Base-by-base conservation (phyloP, 768 basidiomycete species). In the Auriscalpium orientale region DNA sequence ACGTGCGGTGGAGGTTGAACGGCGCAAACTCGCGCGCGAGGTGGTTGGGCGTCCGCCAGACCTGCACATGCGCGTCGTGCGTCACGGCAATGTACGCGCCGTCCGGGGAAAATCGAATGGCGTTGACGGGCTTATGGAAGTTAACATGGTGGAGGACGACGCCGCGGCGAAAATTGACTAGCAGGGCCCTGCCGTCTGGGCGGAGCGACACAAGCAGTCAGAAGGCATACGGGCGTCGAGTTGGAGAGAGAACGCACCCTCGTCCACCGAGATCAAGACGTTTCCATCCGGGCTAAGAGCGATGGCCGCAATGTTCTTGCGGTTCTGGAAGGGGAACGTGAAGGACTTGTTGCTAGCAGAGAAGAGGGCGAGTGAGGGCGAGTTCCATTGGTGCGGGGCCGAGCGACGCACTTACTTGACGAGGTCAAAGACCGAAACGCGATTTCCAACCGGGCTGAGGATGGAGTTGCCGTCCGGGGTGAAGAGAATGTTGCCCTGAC, bases 51-150 rank as follows among this genome's bases (percentile, higher is more conserved):
- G 95, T 98, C 22, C 81, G 76, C 95, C 95, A 99, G 2, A 99
- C 91, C 72, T 98, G 93, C 8, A 97, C 73, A 60, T 95, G 93
- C 3, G 87, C 74, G 33, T 85, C 91, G 67, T 98, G 93, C 4
- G 95, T 92, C n/a, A 92, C 88, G 4, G 95, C 93, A 54, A 99
- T 94, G 67, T 82, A 89, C 89, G 87, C 91, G 72, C 95, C 95
- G 62, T 98, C 86, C 0, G 91, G 93, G 8, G 95, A 98, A 71
- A 99, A 99, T 61, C 86, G 79, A 58, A 91, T 80, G 59, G 86
- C 87, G 55, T 84, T 82, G 38, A 97, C 91, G 0, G 88, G 77
- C 66, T 89, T 88, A 63, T 97, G 84, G 72, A 98, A 95, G 69
- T 95, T 91, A 72, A 98, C 90, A 67, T 94, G 94, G 68, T 98